Conservation (phyloP, 106 monocot genomes). For the Dioscorea zingiberensis region DNA sequence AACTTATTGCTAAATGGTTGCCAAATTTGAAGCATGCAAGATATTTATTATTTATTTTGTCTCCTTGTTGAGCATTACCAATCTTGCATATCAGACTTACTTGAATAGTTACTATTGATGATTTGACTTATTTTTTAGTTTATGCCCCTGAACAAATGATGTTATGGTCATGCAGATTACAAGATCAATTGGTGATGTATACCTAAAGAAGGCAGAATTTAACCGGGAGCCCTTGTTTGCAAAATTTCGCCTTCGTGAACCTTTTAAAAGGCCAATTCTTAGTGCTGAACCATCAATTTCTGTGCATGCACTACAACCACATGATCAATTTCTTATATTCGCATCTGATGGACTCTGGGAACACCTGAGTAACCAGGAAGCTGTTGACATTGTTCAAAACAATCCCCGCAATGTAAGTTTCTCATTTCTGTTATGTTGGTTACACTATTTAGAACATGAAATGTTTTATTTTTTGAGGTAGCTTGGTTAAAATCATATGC, state of each 20-base stretch:
- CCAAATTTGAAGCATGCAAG: no score
- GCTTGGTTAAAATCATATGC: neutral
- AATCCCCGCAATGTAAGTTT: slow-evolving; percentile 1
- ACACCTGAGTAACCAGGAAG: slow-evolving; percentile 9
- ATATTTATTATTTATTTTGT: no score
- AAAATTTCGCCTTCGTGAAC: slow-evolving; percentile 2
- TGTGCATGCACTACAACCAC: neutral
- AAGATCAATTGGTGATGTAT: slow-evolving; percentile 12
- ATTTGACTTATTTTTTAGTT: no score
- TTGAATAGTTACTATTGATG: no score
- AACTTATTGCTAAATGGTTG: no score
- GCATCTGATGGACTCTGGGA: slow-evolving; percentile 15
- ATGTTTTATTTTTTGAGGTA: neutral
- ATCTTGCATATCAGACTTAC: no score
- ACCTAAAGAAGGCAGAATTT: slow-evolving; percentile 10
- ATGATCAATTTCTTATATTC: slow-evolving; percentile 10
- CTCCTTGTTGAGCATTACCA: no score
- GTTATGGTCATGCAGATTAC: neutral
- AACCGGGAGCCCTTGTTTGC: neutral
- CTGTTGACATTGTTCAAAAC: slow-evolving; percentile 7
- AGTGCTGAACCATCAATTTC: slow-evolving; percentile 4
- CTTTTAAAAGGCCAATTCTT: slow-evolving; percentile 4
- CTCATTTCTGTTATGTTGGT: neutral
- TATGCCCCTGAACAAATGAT: neutral
- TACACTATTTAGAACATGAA: neutral